Conservation (phyloP, 2,329 filamentous ascomycete genomes). For the Claviceps pazoutovae region DNA sequence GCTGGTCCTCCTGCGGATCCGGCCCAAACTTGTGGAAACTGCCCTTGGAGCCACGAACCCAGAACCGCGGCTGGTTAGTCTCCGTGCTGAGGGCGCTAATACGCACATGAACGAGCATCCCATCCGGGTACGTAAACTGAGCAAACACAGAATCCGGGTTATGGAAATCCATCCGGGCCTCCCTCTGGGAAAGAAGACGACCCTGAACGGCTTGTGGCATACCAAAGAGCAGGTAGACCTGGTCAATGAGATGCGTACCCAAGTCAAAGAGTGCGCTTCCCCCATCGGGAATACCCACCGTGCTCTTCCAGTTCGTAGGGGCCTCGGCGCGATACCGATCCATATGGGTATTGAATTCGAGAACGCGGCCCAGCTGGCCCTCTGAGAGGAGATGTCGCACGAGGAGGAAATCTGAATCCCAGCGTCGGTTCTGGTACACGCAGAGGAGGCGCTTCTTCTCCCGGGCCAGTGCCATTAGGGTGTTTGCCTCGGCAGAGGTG, state of each 20-base stretch:
- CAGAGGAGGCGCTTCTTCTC: constrained; percentile 39
- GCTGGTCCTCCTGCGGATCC: constrained; percentile 63
- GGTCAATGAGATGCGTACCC: constrained; percentile 64
- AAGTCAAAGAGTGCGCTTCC: constrained; percentile 61
- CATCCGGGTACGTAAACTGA: constrained; percentile 50
- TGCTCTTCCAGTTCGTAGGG: constrained; percentile 53
- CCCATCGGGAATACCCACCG: constrained; percentile 42
- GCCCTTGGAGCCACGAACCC: constrained; percentile 61
- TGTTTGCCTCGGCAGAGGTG: constrained; percentile 50
- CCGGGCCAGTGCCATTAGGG: constrained; percentile 43
- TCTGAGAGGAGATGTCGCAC: constrained; percentile 47
- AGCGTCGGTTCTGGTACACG: constrained; percentile 67
- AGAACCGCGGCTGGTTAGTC: constrained; percentile 56
- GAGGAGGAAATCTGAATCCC: constrained; percentile 64
- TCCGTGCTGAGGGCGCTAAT: constrained; percentile 57
- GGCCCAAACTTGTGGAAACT: constrained; percentile 60
- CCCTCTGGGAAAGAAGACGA: constrained; percentile 52
- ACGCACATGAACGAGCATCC: constrained; percentile 54
- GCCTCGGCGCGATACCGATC: constrained; percentile 54
- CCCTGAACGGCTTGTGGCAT: constrained; percentile 52
- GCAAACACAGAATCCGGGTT: constrained; percentile 48
- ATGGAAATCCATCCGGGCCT: constrained; percentile 27
- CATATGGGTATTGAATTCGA: constrained; percentile 70
- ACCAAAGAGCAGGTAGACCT: constrained; percentile 58
- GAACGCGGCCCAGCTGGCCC: constrained; percentile 51